Evolutionary conservation across 768 basidiomycete species (phyloP), one percentile per base, ranked within the genome.

Genomic region (Boletus subparvulus): DNA sequence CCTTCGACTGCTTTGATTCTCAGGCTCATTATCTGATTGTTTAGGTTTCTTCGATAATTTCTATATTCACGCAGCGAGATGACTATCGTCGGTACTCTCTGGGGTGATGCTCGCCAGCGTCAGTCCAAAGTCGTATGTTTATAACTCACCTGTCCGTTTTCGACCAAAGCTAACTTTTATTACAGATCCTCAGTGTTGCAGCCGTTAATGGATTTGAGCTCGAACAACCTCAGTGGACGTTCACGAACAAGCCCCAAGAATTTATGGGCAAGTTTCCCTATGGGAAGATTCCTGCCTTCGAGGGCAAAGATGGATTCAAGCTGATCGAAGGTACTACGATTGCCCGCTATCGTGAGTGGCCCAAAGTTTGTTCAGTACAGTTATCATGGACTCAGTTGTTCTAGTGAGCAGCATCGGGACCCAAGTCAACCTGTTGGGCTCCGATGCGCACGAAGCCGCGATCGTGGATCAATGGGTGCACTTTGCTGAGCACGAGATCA

Each of bases 111-210:
- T 44, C 52, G 59, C 19, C 66, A 68, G 41, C 58, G 59, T 16
- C 66, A 68, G 46, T 60, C 56, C 39, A 68, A 63, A 65, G 64
- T 63, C n/a, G 61, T 65, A 52, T 35, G 66, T 67, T 14, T 10
- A 11, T 6, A 21, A 46, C 9, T 17, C 2, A 21, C 21, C 14
- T 19, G 19, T 7, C 8, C 32, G 13, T 49, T 32, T 10, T 45
- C 16, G 16, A 12, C 6, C 6, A 3, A 19, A 19, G 39, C 45
- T 24, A 6, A 50, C 19, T 16, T n/a, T 12, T 21, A 16, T 35
- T 4, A 51, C 30, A 53, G 61, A 65, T 68, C 19, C 54, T 65
- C 39, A 61, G 54, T 17, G 64, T 63, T 13, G 64, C 64, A 14
- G 67, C 64, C 14, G 6, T 56, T 0, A 64, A 64, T n/a, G 62